A percentile compares a stretch with the other conserved stretches of the same genome.
These are phyloP conservation scores for Solanum chacoense DNA, from an alignment of 305 asterid species.

Conservation along the genomic window DNA sequence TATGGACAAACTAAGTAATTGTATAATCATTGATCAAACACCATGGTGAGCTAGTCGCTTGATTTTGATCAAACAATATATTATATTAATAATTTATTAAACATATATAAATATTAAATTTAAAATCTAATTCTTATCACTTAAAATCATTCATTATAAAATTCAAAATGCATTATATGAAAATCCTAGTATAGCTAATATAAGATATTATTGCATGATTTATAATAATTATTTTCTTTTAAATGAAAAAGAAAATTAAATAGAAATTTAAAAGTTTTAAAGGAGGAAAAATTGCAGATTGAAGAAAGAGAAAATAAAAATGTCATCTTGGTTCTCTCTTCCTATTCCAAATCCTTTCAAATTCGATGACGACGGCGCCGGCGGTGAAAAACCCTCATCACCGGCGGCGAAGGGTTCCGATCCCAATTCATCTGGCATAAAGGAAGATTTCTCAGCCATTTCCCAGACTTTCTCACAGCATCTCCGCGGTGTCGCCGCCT, in stretches of 20 bases:
- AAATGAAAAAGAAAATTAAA: background rate
- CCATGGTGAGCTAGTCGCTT: too few species aligned
- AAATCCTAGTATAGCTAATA: too few species aligned
- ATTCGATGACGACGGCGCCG: slow-evolving; percentile 15
- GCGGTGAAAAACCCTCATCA: slow-evolving; percentile 10
- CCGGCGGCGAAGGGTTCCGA: slow-evolving; percentile 1
- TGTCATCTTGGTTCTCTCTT: slow-evolving; percentile 59
- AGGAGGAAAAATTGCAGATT: background rate
- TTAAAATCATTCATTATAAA: too few species aligned
- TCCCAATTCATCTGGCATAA: slow-evolving; percentile 25
- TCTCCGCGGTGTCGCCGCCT: slow-evolving; percentile 60
- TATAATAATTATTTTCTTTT: too few species aligned
- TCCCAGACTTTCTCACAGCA: slow-evolving; percentile 20
- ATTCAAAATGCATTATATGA: background rate
- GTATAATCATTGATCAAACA: too few species aligned
- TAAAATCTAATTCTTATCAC: too few species aligned
- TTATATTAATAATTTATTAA: too few species aligned
- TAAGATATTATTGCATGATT: too few species aligned
- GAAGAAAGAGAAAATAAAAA: slow-evolving; percentile 7
- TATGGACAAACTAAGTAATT: too few species aligned
- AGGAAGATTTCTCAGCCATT: slow-evolving; percentile 33
- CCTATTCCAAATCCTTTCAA: slow-evolving; percentile 29
- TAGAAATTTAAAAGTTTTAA: background rate
- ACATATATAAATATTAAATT: too few species aligned
- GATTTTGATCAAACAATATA: too few species aligned